Base-by-base conservation (phyloP, 495 filamentous ascomycete genomes). In the Usnea hakonensis region DNA sequence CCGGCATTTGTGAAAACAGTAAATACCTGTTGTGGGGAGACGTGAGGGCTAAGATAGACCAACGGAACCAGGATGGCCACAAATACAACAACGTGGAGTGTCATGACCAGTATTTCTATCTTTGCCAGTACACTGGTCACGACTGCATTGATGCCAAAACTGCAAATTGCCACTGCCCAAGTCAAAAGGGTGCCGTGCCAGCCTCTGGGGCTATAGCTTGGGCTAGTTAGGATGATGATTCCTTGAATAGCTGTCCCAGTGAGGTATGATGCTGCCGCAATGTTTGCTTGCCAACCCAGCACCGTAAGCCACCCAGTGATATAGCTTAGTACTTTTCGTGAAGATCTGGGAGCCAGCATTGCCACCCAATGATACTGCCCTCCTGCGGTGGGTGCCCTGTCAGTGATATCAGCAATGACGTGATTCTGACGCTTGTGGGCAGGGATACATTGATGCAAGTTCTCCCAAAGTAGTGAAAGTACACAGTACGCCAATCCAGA, bases 351-450 rank as follows among this genome's bases (percentile, higher is more conserved):
- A 0, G 79, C 76, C n/a, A 82, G 68, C 71, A 80, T 76, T 3
- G 77, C 74, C 19, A 73, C 74, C 79, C 78, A 82, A 58, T 77
- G 77, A 44, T 82, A 82, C 57, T 82, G 79, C 5, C 79, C 79
- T 9, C 77, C 76, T 21, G 72, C 71, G 3, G 75, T 80, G 6
- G 78, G 78, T 21, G 78, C 77, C 75, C 74, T 76, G 3, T 36
- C 19, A 35, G 16, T 1, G 0, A 2, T 8, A 32, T 32, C 38
- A 33, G 38, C 7, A 6, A 33, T 32, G 16, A 36, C 21, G 4
- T 26, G 30, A 38, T 3, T 62, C 71, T 62, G 8, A 16, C 32
- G 9, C 5, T n/a, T 0, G 3, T 14, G 2, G 5, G 14, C 4
- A 21, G 8, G 36, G 1, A 21, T 67, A 77, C 75, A 78, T 78